Evolutionary conservation across 2,329 filamentous ascomycete genomes (phyloP).

Genomic region (Aspergillus terreus): DNA sequence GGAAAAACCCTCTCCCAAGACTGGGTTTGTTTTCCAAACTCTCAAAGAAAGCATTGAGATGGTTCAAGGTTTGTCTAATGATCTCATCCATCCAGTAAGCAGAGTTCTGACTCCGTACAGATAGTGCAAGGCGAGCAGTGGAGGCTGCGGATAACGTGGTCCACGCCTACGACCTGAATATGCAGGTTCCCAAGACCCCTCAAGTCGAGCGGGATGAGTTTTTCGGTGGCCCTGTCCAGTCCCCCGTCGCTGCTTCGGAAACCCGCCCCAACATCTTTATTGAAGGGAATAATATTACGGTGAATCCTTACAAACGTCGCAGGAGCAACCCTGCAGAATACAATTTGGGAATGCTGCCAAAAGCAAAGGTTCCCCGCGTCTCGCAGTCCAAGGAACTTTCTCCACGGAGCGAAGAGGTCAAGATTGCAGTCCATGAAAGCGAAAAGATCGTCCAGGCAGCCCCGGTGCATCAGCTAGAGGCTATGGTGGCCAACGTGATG

Average conservation of each 20-base stretch:
- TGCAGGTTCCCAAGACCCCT: conserved; percentile 67
- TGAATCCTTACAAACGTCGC: conserved; percentile 45
- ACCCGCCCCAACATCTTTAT: conserved; percentile 39
- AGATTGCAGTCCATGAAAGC: conserved; percentile 41
- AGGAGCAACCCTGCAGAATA: conserved; percentile 39
- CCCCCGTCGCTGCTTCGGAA: conserved; percentile 24
- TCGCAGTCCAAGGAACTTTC: conserved; percentile 33
- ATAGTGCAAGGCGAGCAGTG: conserved; percentile 67
- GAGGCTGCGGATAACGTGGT: conserved; percentile 74
- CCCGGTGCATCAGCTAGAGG: conserved; percentile 34
- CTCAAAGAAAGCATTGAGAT: conserved; percentile 68
- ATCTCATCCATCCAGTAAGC: background rate
- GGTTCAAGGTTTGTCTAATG: conserved; percentile 55
- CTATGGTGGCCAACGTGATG: conserved; percentile 37
- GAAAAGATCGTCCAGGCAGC: conserved; percentile 38
- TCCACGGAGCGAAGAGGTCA: conserved; percentile 38
- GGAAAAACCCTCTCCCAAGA: conserved; percentile 47
- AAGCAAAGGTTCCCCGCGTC: conserved; percentile 32
- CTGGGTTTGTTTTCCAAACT: conserved; percentile 56
- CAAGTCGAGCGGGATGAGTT: conserved; percentile 38
- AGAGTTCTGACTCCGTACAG: conserved; percentile 34
- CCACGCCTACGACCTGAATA: conserved; percentile 70
- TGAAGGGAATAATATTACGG: conserved; percentile 41
- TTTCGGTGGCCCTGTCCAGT: conserved; percentile 23
- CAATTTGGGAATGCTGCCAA: conserved; percentile 30